Evolutionary conservation across 495 filamentous ascomycete species (phyloP), one percentile per base, ranked within the genome.

Genomic region (Penicillium desertorum): DNA sequence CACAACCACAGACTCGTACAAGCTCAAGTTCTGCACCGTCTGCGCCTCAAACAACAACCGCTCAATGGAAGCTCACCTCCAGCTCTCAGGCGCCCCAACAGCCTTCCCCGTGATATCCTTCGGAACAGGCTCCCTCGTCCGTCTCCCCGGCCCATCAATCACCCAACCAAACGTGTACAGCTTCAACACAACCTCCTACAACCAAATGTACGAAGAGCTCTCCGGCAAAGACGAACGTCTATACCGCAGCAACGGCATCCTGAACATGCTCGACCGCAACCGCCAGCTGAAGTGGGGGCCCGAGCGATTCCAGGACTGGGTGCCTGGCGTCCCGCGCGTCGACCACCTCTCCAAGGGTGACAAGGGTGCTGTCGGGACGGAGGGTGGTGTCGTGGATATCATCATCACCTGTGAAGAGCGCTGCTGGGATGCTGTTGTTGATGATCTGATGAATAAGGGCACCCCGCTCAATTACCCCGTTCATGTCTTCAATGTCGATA

Each of bases 271-370:
- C 19, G 91, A 90, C 57, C 85, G 95, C 56, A 99, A 99, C 64
- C 83, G 90, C 51, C 79, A 81, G 36, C 86, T 99, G 64, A 99
- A 99, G 77, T 92, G 86, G 83, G 90, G 89, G 4, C 95, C 95
- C 1, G 95, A 99, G 73, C 84, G 95, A 45, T 99, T 96, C 90
- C 95, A 99, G 70, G 92, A 99, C 71, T 99, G 95, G 94, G 83
- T 89, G 23, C 78, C 96, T 7, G 95, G 95, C 0, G 75, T 88
- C 61, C 93, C 95, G 12, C 81, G 95, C 53, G 66, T 92, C 16
- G 88, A 83, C 30, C 73, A 76, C 45, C 61, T 78, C 20, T 62
- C 71, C 19, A 78, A 81, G 61, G 79, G 77, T 54, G 90, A 94
- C 59, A 80, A 84, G 63, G 91, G 91, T 7, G 82, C 81, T 51